A percentile compares a stretch with the other conserved stretches of the same genome.
Evolutionary conservation across 2,329 filamentous ascomycete genomes (phyloP).

Genomic region (Trichophyton rubrum): DNA sequence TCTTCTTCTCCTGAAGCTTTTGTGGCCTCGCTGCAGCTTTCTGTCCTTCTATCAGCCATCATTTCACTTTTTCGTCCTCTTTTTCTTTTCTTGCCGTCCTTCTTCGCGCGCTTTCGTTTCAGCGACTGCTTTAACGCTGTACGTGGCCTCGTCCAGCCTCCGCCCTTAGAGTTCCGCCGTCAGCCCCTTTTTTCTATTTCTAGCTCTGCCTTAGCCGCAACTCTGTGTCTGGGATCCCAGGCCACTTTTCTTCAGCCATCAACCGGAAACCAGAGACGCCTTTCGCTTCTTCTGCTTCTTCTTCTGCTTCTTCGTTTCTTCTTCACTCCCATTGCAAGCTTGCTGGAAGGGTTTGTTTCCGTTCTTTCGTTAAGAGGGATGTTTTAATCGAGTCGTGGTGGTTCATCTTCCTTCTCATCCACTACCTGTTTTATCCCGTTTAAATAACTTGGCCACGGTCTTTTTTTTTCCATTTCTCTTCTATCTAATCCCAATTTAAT

Average conservation of each 20-base stretch:
- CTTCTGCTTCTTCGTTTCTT: not conserved
- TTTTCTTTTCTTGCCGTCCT: not conserved
- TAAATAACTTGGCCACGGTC: not conserved
- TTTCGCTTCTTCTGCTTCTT: not conserved
- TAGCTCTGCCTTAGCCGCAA: conserved; percentile 3
- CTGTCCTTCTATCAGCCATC: not conserved
- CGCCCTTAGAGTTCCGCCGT: not conserved
- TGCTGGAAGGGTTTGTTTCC: conserved; percentile 2
- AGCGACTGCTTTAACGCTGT: not conserved
- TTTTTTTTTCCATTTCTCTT: not conserved
- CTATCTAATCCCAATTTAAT: not conserved
- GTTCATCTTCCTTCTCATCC: not conserved
- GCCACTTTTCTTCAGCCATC: not conserved
- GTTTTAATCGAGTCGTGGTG: not conserved
- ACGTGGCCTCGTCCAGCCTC: not conserved
- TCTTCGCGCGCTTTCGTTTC: not conserved
- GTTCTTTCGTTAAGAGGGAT: conserved; percentile 3
- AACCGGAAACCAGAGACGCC: not conserved
- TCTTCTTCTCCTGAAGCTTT: not conserved
- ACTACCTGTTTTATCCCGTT: not conserved
- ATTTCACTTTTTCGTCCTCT: not conserved
- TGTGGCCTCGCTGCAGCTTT: not conserved
- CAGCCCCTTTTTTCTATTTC: not conserved
- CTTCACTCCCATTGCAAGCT: conserved; percentile 1
- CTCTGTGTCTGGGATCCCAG: not conserved